These are phyloP conservation scores for Fusarium avenaceum DNA, from an alignment of 2,329 filamentous ascomycete genomes.

Conservation along the genomic window DNA sequence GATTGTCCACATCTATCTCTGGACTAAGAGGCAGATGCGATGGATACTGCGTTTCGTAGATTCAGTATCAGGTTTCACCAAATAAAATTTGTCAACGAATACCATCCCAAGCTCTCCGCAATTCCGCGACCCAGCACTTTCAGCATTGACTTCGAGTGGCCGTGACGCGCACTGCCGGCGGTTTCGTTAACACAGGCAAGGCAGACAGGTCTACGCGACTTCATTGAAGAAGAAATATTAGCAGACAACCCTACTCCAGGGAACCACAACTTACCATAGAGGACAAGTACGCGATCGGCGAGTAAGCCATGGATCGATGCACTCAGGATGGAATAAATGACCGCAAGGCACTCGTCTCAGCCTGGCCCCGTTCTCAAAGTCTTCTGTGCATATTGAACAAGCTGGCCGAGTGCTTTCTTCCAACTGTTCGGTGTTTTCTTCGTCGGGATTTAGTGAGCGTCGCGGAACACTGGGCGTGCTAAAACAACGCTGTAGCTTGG, in stretches of 20 bases:
- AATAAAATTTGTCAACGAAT: no score
- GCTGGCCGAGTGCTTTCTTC: not conserved
- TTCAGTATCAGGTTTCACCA: no score
- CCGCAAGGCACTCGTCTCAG: conserved; percentile 23
- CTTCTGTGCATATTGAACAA: conserved; percentile 35
- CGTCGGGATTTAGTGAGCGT: fast-evolving
- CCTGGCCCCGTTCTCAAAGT: conserved; percentile 1
- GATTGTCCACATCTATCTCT: no score
- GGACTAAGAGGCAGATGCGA: no score
- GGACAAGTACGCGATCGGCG: conserved; percentile 38
- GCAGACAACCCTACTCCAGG: fast-evolving
- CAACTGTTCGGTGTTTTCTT: fast-evolving
- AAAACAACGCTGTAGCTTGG: not conserved
- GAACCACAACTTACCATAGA: conserved; percentile 19
- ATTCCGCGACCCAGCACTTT: not conserved
- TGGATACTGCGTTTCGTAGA: no score
- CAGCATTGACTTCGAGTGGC: not conserved
- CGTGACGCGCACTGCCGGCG: not conserved
- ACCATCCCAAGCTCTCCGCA: no score
- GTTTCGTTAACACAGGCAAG: not conserved
- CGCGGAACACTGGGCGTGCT: not conserved
- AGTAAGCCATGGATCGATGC: conserved; percentile 41
- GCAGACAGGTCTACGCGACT: conserved; percentile 19
- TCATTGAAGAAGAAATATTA: not conserved
- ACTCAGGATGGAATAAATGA: conserved; percentile 38